These are phyloP conservation scores for Datura wrightii DNA, from an alignment of 257 asterid genomes.

Conservation along the genomic window DNA sequence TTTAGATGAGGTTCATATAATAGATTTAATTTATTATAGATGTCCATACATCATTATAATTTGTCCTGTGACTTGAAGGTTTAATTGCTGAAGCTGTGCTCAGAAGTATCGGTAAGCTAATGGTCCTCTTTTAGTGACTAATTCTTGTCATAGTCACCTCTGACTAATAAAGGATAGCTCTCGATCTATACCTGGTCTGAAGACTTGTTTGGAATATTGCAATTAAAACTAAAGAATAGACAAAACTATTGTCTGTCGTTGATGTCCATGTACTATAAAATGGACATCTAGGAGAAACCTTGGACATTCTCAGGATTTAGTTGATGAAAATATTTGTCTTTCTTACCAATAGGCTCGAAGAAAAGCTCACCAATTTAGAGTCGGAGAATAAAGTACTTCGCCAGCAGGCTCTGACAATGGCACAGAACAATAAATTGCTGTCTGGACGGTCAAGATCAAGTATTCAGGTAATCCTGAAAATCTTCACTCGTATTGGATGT, in stretches of 20 bases:
- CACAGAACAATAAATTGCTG: conserved; percentile 73
- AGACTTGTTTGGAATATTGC: conserved; percentile 6
- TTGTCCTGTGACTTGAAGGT: neutral
- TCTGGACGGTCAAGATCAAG: conserved; percentile 89
- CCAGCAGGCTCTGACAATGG: conserved; percentile 97
- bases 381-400: conserved; percentile 73
- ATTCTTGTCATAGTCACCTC: conserved; percentile 5
- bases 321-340: conserved; percentile 35
- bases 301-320: conserved; percentile 15
- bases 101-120: neutral
- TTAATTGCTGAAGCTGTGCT: conserved; percentile 22
- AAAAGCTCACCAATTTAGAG: conserved; percentile 88
- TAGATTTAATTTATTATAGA: neutral
- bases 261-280: conserved; percentile 14
- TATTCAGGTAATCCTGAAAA: conserved; percentile 86
- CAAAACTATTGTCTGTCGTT: conserved; percentile 7
- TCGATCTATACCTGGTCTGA: conserved; percentile 18
- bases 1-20: neutral
- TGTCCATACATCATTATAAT: conserved; percentile 4
- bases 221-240: neutral
- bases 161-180: neutral
- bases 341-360: conserved; percentile 69
- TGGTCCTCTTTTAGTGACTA: conserved; percentile 12
- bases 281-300: conserved; percentile 2
- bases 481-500: conserved; percentile 29